Evolutionary conservation across 345 rosid species (phyloP).

Genomic region (Euphorbia peplus): DNA sequence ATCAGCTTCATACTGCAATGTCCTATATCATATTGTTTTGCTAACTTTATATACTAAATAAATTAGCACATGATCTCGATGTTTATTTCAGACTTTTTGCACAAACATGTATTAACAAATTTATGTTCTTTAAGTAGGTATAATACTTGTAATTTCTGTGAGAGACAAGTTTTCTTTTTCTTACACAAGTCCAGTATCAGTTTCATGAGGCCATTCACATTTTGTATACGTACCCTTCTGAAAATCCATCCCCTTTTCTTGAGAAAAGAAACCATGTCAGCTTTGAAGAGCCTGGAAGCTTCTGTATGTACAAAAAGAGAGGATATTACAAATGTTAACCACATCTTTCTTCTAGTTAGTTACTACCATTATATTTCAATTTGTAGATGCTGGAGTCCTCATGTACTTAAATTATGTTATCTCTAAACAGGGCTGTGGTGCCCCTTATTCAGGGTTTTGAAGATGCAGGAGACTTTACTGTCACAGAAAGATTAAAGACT

Average conservation of each 20-base stretch:
- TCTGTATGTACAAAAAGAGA: background rate
- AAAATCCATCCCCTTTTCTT: background rate
- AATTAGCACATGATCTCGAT: background rate
- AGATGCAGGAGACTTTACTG: slow-evolving; percentile 98
- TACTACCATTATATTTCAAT: slow-evolving; percentile 7
- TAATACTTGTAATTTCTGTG: background rate
- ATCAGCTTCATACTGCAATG: background rate
- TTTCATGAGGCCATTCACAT: background rate
- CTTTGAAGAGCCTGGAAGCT: background rate
- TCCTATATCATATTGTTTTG: background rate
- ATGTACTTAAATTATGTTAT: slow-evolving; percentile 45
- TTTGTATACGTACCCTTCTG: background rate
- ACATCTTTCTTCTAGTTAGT: slow-evolving; percentile 14
- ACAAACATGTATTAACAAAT: background rate
- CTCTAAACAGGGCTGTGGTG: slow-evolving; percentile 95
- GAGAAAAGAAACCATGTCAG: background rate
- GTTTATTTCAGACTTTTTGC: background rate
- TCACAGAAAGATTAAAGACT: slow-evolving; percentile 83
- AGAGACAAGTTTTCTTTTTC: background rate
- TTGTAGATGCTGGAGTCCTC: slow-evolving; percentile 38
- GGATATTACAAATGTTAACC: background rate
- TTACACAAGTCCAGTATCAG: background rate
- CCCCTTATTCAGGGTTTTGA: slow-evolving; percentile 99
- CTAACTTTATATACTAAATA: background rate
- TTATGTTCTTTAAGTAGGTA: background rate